Percentiles rank a stretch among this genome's conserved stretches.
phyloP scores from a whole-genome alignment of 1,284 basidiomycete species.

The Earliella scabrosa region DNA sequence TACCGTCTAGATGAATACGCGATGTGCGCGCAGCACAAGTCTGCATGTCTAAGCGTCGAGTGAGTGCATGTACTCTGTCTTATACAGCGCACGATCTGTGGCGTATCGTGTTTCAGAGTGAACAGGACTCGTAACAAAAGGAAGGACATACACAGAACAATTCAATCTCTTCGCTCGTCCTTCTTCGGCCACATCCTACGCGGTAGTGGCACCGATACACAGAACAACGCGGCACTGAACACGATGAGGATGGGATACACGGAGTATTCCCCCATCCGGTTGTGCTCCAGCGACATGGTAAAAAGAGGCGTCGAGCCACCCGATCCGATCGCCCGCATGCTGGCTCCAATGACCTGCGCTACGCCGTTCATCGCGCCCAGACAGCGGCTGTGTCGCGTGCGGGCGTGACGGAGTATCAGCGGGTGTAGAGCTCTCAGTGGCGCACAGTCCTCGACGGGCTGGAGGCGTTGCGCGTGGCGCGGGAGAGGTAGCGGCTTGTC shows the following conservation, averaged over 20 bases:
- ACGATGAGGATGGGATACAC: conserved; percentile 28
- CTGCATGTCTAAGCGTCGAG: too few species aligned
- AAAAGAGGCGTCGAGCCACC: conserved; percentile 69
- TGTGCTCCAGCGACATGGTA: conserved; percentile 62
- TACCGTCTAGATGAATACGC: too few species aligned
- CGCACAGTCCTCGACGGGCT: too few species aligned
- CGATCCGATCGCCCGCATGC: conserved; percentile 73
- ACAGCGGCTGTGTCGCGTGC: neutral
- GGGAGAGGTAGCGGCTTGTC: too few species aligned
- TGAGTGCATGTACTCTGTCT: too few species aligned
- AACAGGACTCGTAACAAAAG: too few species aligned
- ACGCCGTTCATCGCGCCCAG: conserved; percentile 40
- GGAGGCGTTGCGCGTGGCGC: too few species aligned
- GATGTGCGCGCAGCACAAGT: too few species aligned
- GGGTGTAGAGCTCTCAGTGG: too few species aligned
- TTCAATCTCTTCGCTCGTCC: neutral
- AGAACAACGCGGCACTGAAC: neutral
- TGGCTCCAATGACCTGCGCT: conserved; percentile 41
- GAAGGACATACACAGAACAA: too few species aligned
- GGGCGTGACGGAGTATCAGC: neutral
- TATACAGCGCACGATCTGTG: too few species aligned
- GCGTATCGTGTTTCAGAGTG: too few species aligned
- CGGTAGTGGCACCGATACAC: neutral
- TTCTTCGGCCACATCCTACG: neutral
- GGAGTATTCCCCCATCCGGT: conserved; percentile 37